Percentiles rank a stretch among this genome's conserved stretches.
Evolutionary conservation across 768 basidiomycete genomes (phyloP).

Genomic region (Kwoniella sp.): DNA sequence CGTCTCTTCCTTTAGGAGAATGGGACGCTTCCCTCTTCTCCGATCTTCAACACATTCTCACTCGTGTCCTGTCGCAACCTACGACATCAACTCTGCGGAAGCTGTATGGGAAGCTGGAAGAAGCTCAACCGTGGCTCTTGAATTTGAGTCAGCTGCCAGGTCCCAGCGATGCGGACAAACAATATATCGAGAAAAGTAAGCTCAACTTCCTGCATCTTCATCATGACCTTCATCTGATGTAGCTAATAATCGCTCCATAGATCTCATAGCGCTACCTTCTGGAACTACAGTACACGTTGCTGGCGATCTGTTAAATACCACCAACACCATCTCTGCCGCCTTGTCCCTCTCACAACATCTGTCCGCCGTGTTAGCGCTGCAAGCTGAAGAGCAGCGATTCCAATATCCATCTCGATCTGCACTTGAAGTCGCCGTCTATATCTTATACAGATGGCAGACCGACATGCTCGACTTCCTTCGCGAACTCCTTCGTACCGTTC

Average conservation of each 20-base stretch:
- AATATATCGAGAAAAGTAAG: slow-evolving; percentile 42
- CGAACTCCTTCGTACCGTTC: slow-evolving; percentile 36
- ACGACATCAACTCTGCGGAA: slow-evolving; percentile 39
- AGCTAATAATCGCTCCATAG: slow-evolving; percentile 13
- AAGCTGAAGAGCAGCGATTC: slow-evolving; percentile 37
- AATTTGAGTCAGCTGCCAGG: slow-evolving; percentile 34
- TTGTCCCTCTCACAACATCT: slow-evolving; percentile 42
- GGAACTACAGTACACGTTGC: slow-evolving; percentile 32
- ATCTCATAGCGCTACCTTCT: slow-evolving; percentile 29
- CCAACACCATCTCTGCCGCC: slow-evolving; percentile 33
- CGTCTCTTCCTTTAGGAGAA: slow-evolving; percentile 20
- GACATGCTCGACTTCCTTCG: slow-evolving; percentile 40
- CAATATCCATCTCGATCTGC: slow-evolving; percentile 37
- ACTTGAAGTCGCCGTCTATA: slow-evolving; percentile 42
- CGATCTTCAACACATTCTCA: slow-evolving; percentile 45
- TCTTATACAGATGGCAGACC: slow-evolving; percentile 31
- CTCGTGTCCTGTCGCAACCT: slow-evolving; percentile 31
- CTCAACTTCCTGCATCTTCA: not conserved
- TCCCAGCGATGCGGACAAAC: slow-evolving; percentile 39
- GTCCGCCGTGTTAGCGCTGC: slow-evolving; percentile 39
- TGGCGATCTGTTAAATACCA: slow-evolving; percentile 34
- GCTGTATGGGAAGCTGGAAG: slow-evolving; percentile 35
- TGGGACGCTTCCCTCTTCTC: slow-evolving; percentile 47
- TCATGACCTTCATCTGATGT: not conserved
- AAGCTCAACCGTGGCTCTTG: slow-evolving; percentile 46